Base-by-base conservation (phyloP, 2,329 filamentous ascomycete species). In the Anthostomella pinea region DNA sequence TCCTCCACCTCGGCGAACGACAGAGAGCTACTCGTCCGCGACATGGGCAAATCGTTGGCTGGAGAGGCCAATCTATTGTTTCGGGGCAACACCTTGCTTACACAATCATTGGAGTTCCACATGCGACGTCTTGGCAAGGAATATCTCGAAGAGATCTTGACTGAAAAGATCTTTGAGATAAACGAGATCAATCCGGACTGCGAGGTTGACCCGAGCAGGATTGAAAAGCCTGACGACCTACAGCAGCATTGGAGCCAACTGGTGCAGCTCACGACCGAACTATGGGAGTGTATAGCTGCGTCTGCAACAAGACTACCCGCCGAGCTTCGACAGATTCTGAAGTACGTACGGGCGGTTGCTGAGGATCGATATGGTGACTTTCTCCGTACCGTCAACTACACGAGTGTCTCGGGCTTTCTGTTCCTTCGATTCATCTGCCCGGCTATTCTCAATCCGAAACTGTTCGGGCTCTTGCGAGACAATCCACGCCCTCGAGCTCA, bases 351-450 rank as follows among this genome's bases (percentile, higher is more conserved):
- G 35, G 88, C 89, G 6, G 94, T 94, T 40, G 90, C 91, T 11
- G 91, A 96, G 52, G 90, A 96, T 59, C 83, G 90, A 13, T 97
- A 95, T 59, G 91, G 91, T 18, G 88, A 95, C 59, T 96, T 94
- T 54, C 69, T 95, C 26, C 82, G 89, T 18, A 91, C 86, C 2
- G 89, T 95, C 23, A 81, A 84, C 29, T 97, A 95, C 59, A 96
- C 90, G 34, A 95, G 89, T 58, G 89, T 97, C 2, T 95, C 89
- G 28, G 91, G 91, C 0, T 97, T 97, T 56, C 66, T 97, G 9
- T 97, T 97, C 60, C 72, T 97, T 43, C 83, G 91, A 5, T 96
- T 96, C 69, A 93, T 97, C 56, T 95, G 90, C 57, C 91, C 91
- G 3, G 90, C 91, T n/a, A 89, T 97, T 40, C 71, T 97, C 6